phyloP scores from a whole-genome alignment of 805 yeast genomes.

The Torulaspora maleeae region DNA sequence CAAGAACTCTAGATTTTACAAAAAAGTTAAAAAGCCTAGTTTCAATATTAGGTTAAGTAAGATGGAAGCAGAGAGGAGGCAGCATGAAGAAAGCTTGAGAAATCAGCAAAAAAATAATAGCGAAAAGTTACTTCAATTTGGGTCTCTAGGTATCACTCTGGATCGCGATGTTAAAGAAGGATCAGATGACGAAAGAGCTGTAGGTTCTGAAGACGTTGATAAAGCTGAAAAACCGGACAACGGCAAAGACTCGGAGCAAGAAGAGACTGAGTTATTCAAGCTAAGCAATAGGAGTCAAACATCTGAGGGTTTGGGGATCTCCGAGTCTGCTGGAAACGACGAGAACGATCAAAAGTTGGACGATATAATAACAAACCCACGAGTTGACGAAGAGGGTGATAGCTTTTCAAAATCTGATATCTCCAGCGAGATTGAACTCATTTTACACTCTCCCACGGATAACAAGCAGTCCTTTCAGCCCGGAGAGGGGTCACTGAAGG shows the following conservation, averaged over 20 bases:
- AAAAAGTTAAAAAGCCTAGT: slow-evolving; percentile 39
- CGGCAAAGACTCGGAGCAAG: slow-evolving; percentile 15
- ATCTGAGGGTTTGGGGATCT: slow-evolving; percentile 13
- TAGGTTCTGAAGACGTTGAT: background rate
- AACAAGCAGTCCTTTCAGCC: background rate
- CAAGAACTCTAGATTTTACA: slow-evolving; percentile 42
- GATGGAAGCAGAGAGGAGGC: slow-evolving; percentile 33
- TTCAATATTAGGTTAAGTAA: slow-evolving; percentile 25
- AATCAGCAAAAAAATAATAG: slow-evolving; percentile 12
- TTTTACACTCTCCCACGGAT: slow-evolving; percentile 17
- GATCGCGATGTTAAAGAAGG: slow-evolving; percentile 9
- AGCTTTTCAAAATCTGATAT: slow-evolving; percentile 9
- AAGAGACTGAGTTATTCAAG: slow-evolving; percentile 16
- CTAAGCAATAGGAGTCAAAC: slow-evolving; percentile 12
- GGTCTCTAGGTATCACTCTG: slow-evolving; percentile 18
- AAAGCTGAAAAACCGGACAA: slow-evolving; percentile 6
- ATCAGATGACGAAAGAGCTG: background rate
- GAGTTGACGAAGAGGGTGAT: slow-evolving; percentile 1
- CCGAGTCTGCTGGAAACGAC: background rate
- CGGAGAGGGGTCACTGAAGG: background rate
- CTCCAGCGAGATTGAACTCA: slow-evolving; percentile 21
- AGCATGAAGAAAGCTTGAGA: slow-evolving; percentile 18
- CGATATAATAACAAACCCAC: slow-evolving; percentile 10
- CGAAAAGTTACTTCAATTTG: slow-evolving; percentile 13
- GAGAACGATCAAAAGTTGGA: slow-evolving; percentile 2